phyloP scores from a whole-genome alignment of 2,329 filamentous ascomycete genomes.

The Bretziella fagacearum region DNA sequence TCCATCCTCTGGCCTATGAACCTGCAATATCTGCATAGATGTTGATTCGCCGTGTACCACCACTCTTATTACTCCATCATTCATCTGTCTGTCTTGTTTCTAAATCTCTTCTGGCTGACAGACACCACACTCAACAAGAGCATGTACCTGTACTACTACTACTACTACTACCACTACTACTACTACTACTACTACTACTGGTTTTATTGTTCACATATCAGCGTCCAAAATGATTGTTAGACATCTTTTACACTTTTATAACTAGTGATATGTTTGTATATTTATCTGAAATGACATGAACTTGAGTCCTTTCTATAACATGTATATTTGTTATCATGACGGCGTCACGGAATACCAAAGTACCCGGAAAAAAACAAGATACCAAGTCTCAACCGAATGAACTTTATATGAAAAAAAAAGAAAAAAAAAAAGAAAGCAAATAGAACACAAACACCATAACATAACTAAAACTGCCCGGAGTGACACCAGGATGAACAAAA shows the following conservation, averaged over 20 bases:
- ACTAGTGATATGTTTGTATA: no score
- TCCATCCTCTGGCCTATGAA: not conserved
- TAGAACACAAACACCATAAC: not conserved
- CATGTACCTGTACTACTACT: constrained; percentile 4
- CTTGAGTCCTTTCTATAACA: not conserved
- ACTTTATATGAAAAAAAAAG: not conserved
- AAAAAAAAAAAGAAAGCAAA: constrained; percentile 2
- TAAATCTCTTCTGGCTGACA: constrained; percentile 1
- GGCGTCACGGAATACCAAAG: not conserved
- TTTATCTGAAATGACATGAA: not conserved
- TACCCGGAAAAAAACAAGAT: not conserved
- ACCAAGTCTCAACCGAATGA: not conserved
- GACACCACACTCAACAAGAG: not conserved
- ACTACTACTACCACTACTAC: constrained; percentile 1
- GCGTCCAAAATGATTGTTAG: constrained; percentile 3
- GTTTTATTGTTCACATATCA: constrained; percentile 5
- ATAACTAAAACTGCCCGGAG: not conserved
- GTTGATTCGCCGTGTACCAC: constrained; percentile 1
- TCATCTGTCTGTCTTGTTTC: not conserved
- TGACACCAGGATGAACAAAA: not conserved
- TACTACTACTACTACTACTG: no score
- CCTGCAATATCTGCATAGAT: not conserved
- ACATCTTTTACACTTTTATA: not conserved
- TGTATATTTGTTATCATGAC: not conserved
- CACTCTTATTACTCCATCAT: not conserved